Percentiles rank a stretch among this genome's conserved stretches.
These are phyloP conservation scores for Aspergillus aculeatus DNA, from an alignment of 2,329 filamentous ascomycete genomes.

Conservation along the genomic window DNA sequence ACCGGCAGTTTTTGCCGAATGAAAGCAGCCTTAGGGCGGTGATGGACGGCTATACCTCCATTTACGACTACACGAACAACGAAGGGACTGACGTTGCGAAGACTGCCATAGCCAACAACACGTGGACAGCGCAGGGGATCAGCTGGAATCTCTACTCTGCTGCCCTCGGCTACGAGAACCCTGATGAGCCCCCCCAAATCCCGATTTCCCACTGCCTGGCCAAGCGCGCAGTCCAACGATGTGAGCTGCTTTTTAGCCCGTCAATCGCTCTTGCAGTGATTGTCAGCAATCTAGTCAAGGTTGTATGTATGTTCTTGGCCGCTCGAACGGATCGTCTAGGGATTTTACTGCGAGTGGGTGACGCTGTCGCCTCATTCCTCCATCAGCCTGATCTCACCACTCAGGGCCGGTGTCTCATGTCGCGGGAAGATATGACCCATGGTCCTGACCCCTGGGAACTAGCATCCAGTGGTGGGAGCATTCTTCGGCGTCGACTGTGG, in stretches of 20 bases:
- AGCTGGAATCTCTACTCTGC: neutral
- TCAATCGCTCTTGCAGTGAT: constrained; percentile 10
- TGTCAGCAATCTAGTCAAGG: constrained; percentile 7
- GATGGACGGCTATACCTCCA: neutral
- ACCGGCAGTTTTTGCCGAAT: neutral
- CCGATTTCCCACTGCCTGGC: constrained; percentile 6
- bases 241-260: constrained; percentile 9
- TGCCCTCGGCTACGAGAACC: neutral
- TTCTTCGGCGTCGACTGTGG: neutral
- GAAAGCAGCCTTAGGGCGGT: neutral
- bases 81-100: neutral
- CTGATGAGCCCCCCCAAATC: neutral
- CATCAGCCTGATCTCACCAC: constrained; percentile 8
- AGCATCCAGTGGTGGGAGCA: neutral
- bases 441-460: constrained; percentile 1
- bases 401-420: neutral
- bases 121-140: neutral
- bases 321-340: neutral
- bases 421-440: neutral
- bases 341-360: constrained; percentile 22
- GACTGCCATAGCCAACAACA: neutral
- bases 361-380: constrained; percentile 27
- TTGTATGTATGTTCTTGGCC: constrained; percentile 9
- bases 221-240: constrained; percentile 7
- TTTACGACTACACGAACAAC: neutral